Base-by-base conservation (phyloP, 257 asterid species). In the Plectranthus barbatus region DNA sequence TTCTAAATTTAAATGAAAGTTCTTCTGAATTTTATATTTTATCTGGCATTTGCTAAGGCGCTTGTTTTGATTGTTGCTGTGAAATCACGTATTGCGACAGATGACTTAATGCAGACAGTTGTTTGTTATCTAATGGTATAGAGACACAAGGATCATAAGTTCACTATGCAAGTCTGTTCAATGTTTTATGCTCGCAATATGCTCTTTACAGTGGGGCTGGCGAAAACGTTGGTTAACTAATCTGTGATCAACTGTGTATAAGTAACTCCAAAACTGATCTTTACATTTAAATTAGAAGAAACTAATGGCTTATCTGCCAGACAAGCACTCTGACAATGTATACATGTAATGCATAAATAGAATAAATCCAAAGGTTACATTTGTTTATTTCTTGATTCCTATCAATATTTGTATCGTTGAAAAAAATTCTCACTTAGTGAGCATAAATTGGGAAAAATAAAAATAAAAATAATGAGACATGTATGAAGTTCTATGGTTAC, bases 391-490 rank as follows among this genome's bases (percentile, higher is more conserved):
- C 56, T 64, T 56, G 41, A 57, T 73, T 66, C 44, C 37, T 56
- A 45, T 21, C 12, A 42, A 66, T 60, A 15, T 7, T 50, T 39
- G 34, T 59, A 52, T 24, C 41, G 69, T 69, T n/a, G 54, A 57
- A 78, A 76, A 60, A 73, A 69, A 65, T 81, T 79, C 88, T 80
- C 84, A 49, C 15, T 47, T 58, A 56, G 63, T 63, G 72, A 80
- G 79, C 79, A 81, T 68, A 54, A 75, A 70, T 63, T 59, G 9
- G n/a, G n/a, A n/a, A n/a, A 34, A 56, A 70, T 63, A 76, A 47
- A 49, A 23, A 70, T 63, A 76, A 48, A 42, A 37, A 45, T 18
- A 60, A 52, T 15, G 59, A 40, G 18, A 13, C 20, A 57, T 57
- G 37, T 57, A n/a, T 60, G 60, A 40, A 73, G 52, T 71, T 44